Conservation (phyloP, 495 filamentous ascomycete genomes). For the Penicillium fimorum region DNA sequence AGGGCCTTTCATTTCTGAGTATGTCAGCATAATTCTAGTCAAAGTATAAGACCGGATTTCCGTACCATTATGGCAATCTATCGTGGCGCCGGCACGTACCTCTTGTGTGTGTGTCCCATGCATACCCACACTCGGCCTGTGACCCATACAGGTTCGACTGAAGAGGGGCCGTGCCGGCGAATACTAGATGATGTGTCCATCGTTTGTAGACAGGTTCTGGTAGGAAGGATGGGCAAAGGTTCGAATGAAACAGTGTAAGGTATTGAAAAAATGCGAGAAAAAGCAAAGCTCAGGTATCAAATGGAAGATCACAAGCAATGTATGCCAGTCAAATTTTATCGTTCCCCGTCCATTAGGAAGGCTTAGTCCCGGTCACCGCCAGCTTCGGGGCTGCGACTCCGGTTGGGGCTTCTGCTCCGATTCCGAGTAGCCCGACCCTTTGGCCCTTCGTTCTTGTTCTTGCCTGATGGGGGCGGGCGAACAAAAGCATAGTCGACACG, state of each 20-base stretch:
- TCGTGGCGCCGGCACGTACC: constrained; percentile 34
- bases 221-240: constrained; percentile 5
- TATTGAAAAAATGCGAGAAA: constrained; percentile 4
- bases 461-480: constrained; percentile 76
- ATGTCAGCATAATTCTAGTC: constrained; percentile 15
- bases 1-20: constrained; percentile 15
- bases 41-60: neutral
- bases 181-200: constrained; percentile 6
- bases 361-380: constrained; percentile 39
- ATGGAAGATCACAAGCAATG: constrained; percentile 1
- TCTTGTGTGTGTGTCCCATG: constrained; percentile 12
- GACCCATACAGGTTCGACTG: neutral
- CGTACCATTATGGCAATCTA: constrained; percentile 33
- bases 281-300: constrained; percentile 21
- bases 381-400: constrained; percentile 59
- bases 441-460: constrained; percentile 51
- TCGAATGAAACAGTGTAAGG: constrained; percentile 5
- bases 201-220: constrained; percentile 12
- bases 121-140: neutral
- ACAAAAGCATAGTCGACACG: constrained; percentile 96
- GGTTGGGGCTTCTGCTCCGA: constrained; percentile 53
- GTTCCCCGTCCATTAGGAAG: neutral
- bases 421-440: constrained; percentile 49
- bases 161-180: constrained; percentile 14
- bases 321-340: constrained; percentile 5